Evolutionary conservation across 495 filamentous ascomycete species (phyloP), one percentile per base, ranked within the genome.

Genomic region (Aspergillus sclerotioniger): DNA sequence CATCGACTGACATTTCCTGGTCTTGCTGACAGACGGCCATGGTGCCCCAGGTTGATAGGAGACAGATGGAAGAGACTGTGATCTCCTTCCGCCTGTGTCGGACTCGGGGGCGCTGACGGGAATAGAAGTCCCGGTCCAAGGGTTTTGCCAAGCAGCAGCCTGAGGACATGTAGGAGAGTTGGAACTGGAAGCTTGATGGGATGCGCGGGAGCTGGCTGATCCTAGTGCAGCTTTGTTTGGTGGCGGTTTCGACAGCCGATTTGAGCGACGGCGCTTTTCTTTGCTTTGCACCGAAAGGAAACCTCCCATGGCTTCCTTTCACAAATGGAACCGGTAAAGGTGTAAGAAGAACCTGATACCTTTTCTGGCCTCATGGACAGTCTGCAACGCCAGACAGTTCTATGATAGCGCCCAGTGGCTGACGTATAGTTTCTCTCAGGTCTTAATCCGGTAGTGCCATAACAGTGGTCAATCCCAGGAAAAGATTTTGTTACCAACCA

Each of bases 171-270:
- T 29, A 19, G 60, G 51, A 17, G 63, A 58, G 39, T 28, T 44
- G 10, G 51, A 48, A 29, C 21, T 21, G 48, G 51, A 47, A 15
- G 46, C 49, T 43, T 48, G 62, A 61, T 32, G 44, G n/a, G 60
- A 49, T 29, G 50, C 51, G 52, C 44, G 21, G 57, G 52, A 50
- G 51, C 32, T 59, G 47, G 62, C 7, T 43, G 46, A 43, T 53
- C 15, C 16, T 54, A 64, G 21, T 2, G 51, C 48, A 37, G 68
- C 59, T 19, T 62, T 64, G 47, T 68, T 74, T 12, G 71, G 70
- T 20, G 70, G 67, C 17, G 78, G 76, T 43, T 81, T 81, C 25
- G 76, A 78, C 46, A 79, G 65, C 31, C 76, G 71, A 33, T 74
- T 77, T 21, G 67, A 63, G 39, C 68, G 71, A 53, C 67, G 67